A percentile compares a stretch with the other conserved stretches of the same genome.
Evolutionary conservation across 176 grass and related monocot species (phyloP).

Genomic region (Hordeum marinum): DNA sequence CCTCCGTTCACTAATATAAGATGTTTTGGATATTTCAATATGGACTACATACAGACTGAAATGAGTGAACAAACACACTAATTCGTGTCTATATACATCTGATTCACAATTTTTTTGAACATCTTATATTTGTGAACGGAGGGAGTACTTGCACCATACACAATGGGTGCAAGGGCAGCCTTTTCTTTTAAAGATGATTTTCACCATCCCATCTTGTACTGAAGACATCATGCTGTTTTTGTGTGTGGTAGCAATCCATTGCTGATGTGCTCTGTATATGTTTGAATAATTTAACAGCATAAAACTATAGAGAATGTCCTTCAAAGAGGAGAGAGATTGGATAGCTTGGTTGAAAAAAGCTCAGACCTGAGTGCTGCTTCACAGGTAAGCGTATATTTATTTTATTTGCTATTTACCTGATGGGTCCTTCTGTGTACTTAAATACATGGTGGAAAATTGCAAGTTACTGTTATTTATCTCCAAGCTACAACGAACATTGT

Average conservation of each 20-base stretch:
- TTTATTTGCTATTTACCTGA: neutral
- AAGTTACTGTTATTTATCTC: neutral
- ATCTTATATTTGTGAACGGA: too few species aligned
- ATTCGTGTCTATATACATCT: too few species aligned
- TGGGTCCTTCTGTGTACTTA: neutral
- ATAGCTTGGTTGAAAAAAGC: conserved; percentile 99
- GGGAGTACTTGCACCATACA: neutral
- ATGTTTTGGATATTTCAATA: too few species aligned
- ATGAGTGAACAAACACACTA: too few species aligned
- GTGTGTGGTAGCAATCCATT: neutral
- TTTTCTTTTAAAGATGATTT: neutral
- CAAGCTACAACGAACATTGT: neutral
- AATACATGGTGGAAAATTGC: neutral
- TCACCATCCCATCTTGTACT: neutral
- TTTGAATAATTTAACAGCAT: conserved; percentile 63
- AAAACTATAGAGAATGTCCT: conserved; percentile 99
- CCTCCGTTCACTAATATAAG: too few species aligned
- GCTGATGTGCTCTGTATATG: neutral
- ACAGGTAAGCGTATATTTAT: conserved; percentile 54
- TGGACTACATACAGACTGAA: too few species aligned
- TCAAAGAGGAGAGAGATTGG: conserved; percentile 82
- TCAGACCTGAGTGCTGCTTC: conserved; percentile 96
- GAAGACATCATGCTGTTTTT: neutral
- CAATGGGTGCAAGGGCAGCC: neutral
- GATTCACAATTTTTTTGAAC: too few species aligned